Evolutionary conservation across 169 alveolate species (phyloP), one percentile per base, ranked within the genome.

Genomic region (Cryptosporidium meleagridis): DNA sequence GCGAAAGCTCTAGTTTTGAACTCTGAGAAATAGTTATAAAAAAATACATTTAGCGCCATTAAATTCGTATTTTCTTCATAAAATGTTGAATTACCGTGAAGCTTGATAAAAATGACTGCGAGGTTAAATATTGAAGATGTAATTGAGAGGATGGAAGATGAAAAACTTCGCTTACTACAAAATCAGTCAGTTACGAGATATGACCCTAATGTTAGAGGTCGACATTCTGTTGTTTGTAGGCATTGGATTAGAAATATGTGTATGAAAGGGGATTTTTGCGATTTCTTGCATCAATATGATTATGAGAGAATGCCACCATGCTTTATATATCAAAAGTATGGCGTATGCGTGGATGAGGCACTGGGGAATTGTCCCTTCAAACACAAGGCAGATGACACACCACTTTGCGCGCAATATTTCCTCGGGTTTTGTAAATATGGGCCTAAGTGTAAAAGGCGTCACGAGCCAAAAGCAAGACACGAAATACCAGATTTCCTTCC

Each of bases 201-300:
- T 23, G 89, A 80, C 26, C 89, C 89, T 1, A 80, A 80, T 41
- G 44, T 80, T n/a, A 85, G 96, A 23, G 97, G 97, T 9, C 95
- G 95, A 48, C 98, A 96, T 84, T 93, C 97, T 6, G 96, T 96
- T 37, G 98, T 96, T 2, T 96, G 98, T 93, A 91, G 97, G 48
- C 98, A 96, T 75, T 96, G 98, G 97, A 93, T 96, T 68, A 94
- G 95, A 70, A 97, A 97, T 51, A 96, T 95, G 95, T 96, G 98
- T 89, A 96, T 95, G 97, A 96, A 96, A 73, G 98, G 97, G 53
- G 97, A 95, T 65, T 94, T 92, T 85, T 96, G 98, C 91, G 98
- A 96, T 73, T 96, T 96, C 87, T 91, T 96, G 21, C 98, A 96
- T 71, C 97, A 95, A 35, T 87, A 93, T 23, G 97, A 94, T 18